Conservation (phyloP, 208 protist genomes). For the Trypanosoma rangeli region DNA sequence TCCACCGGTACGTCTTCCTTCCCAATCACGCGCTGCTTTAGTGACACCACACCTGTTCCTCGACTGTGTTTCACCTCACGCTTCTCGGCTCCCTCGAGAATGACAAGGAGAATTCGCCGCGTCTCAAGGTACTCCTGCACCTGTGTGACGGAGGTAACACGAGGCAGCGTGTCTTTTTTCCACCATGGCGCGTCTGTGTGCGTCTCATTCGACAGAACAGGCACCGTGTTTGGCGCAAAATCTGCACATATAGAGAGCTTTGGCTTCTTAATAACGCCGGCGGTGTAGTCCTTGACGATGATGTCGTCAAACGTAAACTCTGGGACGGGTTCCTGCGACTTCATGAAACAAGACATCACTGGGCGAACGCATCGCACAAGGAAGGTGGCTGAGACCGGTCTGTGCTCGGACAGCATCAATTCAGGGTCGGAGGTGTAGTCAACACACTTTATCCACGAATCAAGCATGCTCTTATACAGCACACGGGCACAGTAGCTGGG, state of each 20-base stretch:
- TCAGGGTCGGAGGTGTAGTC: conserved; percentile 22
- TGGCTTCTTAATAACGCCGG: conserved; percentile 34
- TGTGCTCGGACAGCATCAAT: conserved; percentile 31
- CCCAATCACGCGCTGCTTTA: conserved; percentile 26
- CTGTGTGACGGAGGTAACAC: conserved; percentile 23
- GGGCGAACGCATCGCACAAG: conserved; percentile 36
- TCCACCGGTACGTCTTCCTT: conserved; percentile 13
- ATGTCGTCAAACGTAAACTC: conserved; percentile 31
- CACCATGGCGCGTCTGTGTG: conserved; percentile 24
- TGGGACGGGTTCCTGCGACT: conserved; percentile 28
- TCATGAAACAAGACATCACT: conserved; percentile 35
- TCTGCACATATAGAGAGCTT: conserved; percentile 18
- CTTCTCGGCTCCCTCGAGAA: conserved; percentile 28
- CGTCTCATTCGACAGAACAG: conserved; percentile 18
- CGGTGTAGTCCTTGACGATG: conserved; percentile 24
- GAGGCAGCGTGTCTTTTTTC: conserved; percentile 25
- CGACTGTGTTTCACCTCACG: conserved; percentile 26
- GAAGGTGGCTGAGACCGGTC: conserved; percentile 34
- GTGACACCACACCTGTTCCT: conserved; percentile 22
- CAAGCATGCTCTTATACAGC: conserved; percentile 29
- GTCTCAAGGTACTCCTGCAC: conserved; percentile 38
- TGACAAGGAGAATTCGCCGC: conserved; percentile 24
- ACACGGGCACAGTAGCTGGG: conserved; percentile 42
- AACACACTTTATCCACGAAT: conserved; percentile 35
- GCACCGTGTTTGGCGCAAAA: conserved; percentile 16